These are phyloP conservation scores for Dissophora globulifera DNA, from an alignment of 192 early-diverging fungal genomes.

Conservation along the genomic window DNA sequence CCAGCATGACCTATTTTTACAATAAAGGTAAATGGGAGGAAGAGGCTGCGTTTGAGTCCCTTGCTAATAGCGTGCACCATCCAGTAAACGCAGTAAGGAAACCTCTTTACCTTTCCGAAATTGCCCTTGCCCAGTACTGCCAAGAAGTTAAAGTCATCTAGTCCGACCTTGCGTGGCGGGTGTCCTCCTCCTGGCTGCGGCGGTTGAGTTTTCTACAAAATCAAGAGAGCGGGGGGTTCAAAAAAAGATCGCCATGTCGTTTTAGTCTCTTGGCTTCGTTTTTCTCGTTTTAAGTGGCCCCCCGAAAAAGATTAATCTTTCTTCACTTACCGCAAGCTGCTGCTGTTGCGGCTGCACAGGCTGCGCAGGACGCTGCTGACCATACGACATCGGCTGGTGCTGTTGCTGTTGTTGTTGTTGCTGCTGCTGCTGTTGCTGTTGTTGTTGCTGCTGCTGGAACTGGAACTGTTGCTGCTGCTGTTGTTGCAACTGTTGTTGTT, in stretches of 20 bases:
- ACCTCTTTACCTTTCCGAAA: conserved; percentile 99
- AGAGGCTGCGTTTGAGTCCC: too few relatives aligned
- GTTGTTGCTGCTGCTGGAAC: conserved; percentile 8
- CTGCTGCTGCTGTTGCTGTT: conserved; percentile 40
- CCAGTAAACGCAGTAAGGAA: too few relatives aligned
- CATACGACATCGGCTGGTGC: conserved; percentile 5
- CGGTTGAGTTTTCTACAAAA: conserved; percentile 28
- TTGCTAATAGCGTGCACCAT: too few relatives aligned
- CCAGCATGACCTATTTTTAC: conserved; percentile 94
- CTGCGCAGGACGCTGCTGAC: conserved; percentile 11
- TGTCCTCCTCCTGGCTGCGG: conserved; percentile 8
- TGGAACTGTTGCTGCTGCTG: conserved; percentile 37
- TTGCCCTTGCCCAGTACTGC: conserved; percentile 98
- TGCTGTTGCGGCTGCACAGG: conserved; percentile 27
- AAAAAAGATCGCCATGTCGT: too few relatives aligned
- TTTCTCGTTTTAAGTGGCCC: too few relatives aligned
- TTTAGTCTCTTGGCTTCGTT: too few relatives aligned
- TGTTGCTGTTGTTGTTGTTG: conserved; percentile 37
- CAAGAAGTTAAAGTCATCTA: conserved; percentile 94
- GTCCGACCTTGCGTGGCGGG: conserved; percentile 70
- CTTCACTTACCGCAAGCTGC: too few relatives aligned
- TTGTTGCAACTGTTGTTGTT: conserved; percentile 49
- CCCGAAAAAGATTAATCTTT: too few relatives aligned
- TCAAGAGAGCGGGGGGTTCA: too few relatives aligned
- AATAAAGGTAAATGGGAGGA: too few relatives aligned